phyloP scores from a whole-genome alignment of 257 asterid genomes.

The Rhazya stricta region DNA sequence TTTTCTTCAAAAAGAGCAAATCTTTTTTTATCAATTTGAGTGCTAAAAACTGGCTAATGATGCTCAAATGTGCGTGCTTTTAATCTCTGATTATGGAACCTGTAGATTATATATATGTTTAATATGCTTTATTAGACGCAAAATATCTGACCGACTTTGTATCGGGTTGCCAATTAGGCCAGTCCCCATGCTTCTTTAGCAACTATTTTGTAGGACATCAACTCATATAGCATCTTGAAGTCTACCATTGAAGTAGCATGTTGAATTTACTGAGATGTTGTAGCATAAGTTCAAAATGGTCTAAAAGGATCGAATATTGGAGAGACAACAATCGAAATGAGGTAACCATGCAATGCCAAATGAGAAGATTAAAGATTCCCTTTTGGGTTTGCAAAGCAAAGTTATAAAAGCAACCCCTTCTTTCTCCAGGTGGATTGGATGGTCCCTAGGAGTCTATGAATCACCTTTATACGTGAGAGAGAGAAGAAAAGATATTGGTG shows the following conservation, averaged over 20 bases:
- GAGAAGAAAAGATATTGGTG: not conserved
- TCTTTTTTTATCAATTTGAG: not conserved
- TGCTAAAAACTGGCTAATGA: conserved; percentile 2
- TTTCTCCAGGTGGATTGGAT: conserved; percentile 24
- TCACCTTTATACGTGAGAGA: conserved; percentile 16
- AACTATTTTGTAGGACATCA: not conserved
- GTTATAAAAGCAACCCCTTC: conserved; percentile 5
- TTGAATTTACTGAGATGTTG: no score
- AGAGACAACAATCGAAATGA: not conserved
- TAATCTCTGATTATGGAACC: not conserved
- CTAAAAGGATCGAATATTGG: no score
- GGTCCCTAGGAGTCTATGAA: conserved; percentile 32
- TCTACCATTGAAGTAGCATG: no score
- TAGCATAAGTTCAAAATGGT: no score
- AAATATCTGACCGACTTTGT: not conserved
- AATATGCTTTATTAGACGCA: not conserved
- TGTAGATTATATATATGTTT: not conserved
- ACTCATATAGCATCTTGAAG: not conserved
- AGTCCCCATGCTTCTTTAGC: conserved; percentile 2
- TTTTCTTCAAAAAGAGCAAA: not conserved
- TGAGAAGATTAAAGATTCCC: conserved; percentile 13
- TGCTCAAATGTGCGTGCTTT: conserved; percentile 4
- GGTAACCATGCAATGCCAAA: conserved; percentile 2
- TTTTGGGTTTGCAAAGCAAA: conserved; percentile 9
- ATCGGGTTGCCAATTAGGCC: not conserved